Percentiles rank a stretch among this genome's conserved stretches.
phyloP scores from a whole-genome alignment of 352 stramenopile species.

The Globisporangium sylvaticum region DNA sequence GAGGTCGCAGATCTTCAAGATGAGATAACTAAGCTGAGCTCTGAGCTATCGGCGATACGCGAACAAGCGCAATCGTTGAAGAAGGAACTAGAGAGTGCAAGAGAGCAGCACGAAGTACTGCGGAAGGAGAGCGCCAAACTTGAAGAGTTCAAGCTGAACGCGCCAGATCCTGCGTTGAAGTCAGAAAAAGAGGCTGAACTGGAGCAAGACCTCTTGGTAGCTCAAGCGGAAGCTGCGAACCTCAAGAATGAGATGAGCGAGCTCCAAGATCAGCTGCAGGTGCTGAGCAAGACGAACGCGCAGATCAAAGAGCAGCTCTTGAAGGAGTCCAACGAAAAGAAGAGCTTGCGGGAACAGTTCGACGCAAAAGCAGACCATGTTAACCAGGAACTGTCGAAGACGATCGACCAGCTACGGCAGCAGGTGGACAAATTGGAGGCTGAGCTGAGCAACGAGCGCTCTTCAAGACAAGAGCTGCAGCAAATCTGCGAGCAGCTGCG shows the following conservation, averaged over 20 bases:
- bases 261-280: slow-evolving; percentile 26
- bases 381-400: slow-evolving; percentile 5
- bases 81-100: neutral
- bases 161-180: neutral
- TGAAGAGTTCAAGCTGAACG: neutral
- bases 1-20: slow-evolving; percentile 17
- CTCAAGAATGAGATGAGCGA: slow-evolving; percentile 25
- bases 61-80: neutral
- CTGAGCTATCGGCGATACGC: neutral
- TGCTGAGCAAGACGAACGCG: slow-evolving; percentile 24
- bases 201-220: neutral
- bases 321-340: slow-evolving; percentile 45
- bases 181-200: neutral
- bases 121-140: neutral
- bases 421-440: neutral
- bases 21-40: slow-evolving; percentile 11
- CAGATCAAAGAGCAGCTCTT: slow-evolving; percentile 40
- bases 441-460: slow-evolving; percentile 5
- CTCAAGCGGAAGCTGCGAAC: slow-evolving; percentile 11
- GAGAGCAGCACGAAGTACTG: neutral
- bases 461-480: slow-evolving; percentile 20
- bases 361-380: slow-evolving; percentile 14
- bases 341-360: slow-evolving; percentile 28
- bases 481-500: slow-evolving; percentile 20
- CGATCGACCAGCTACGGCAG: slow-evolving; percentile 9